Evolutionary conservation across 805 yeast species (phyloP), one percentile per base, ranked within the genome.

Genomic region (Clavispora santaluciae): DNA sequence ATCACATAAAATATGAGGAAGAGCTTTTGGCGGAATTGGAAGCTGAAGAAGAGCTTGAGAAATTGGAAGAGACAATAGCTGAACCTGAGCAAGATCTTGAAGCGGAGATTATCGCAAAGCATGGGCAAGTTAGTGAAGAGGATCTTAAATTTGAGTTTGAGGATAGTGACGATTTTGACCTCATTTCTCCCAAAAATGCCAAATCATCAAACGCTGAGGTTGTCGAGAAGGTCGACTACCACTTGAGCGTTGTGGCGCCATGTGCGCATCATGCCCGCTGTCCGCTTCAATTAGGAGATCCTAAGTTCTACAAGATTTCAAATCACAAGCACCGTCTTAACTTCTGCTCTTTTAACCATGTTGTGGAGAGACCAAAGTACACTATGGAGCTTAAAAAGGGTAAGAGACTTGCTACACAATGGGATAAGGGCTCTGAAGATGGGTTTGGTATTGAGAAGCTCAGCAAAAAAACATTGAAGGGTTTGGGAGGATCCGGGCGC

Each of bases 361-460:
- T 76, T 17, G 80, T 90, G 6, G 75, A 76, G 47, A 74, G 98
- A 54, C 98, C 98, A 1, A 72, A 72, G 48, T 93, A 74, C 52
- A 68, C 83, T n/a, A 61, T 83, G 63, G 97, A 93, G 55, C 71
- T 93, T 55, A 91, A 90, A 58, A 77, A 82, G 57, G 99, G 99
- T 9, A 74, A 78, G 42, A 66, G 76, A 25, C 65, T 91, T 41
- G 83, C 95, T 0, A 75, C 85, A 0, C 66, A 69, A 40, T 91
- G 98, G 97, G 68, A 69, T 49, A 67, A 69, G 25, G 58, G 64
- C n/a, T 60, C 75, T 3, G 73, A 70, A 11, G 76, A 76, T 43
- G 83, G 81, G 11, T 64, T 71, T 41, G 88, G 85, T 3, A 59
- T 68, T n/a, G 70, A 61, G 33, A 66, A 64, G 9, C 47, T 69